Evolutionary conservation across 441 rosid genomes (phyloP).

Genomic region (Breynia disticha): DNA sequence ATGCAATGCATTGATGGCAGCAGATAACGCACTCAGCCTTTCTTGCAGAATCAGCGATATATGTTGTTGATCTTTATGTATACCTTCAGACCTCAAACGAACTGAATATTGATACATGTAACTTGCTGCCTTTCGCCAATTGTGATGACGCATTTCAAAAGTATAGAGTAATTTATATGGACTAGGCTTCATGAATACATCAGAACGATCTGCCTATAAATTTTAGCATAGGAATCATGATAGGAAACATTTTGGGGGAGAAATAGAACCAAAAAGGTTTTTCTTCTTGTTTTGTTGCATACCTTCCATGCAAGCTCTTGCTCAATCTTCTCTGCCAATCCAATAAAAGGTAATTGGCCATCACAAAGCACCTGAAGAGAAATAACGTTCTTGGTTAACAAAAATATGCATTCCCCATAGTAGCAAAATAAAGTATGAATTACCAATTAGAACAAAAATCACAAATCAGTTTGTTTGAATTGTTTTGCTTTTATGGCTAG

Average conservation of each 20-base stretch:
- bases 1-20: constrained; percentile 80
- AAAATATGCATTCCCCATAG: not conserved
- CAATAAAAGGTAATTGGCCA: constrained; percentile 84
- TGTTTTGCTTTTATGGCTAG: not conserved
- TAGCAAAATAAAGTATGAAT: not conserved
- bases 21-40: constrained; percentile 86
- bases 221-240: constrained; percentile 16
- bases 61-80: constrained; percentile 49
- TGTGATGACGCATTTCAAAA: constrained; percentile 87
- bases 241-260: not conserved
- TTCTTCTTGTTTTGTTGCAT: constrained; percentile 6
- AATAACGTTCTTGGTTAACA: not conserved
- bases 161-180: constrained; percentile 92
- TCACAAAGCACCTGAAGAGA: constrained; percentile 57
- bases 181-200: constrained; percentile 63
- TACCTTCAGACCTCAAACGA: constrained; percentile 65
- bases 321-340: constrained; percentile 86
- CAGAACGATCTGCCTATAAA: constrained; percentile 80
- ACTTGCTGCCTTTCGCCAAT: constrained; percentile 90
- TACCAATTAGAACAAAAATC: not conserved
- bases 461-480: constrained; percentile 1
- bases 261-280: not conserved
- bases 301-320: constrained; percentile 98
- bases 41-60: constrained; percentile 55
- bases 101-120: constrained; percentile 70